Base-by-base conservation (phyloP, 1,284 basidiomycete species). In the Neotropicomus parvogracilis region DNA sequence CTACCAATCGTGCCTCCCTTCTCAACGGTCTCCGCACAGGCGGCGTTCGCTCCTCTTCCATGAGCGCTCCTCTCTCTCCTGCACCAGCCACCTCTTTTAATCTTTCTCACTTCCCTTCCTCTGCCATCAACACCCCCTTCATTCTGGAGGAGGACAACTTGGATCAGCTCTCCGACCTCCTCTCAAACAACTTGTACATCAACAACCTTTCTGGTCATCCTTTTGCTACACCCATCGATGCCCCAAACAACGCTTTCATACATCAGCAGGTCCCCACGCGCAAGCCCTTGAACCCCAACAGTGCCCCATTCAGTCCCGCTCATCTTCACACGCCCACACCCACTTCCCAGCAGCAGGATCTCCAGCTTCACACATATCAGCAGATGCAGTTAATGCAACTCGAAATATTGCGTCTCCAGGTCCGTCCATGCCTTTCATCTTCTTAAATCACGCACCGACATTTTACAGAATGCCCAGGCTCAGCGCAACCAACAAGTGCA, bases 1-100 rank as follows among this genome's bases (percentile, higher is more conserved):
- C 56, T 66, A 75, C 78, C 70, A 72, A 76, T 57, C 85, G 88
- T 61, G 88, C 88, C 48, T 87, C 86, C 54, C 84, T 91, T 60
- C 85, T 91, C 68, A 77, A 85, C 54, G 86, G 85, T 59, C 86
- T 91, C 62, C 85, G 88, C 66, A 91, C 88, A 48, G 88, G 88
- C 66, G 88, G 88, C 46, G 88, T 90, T 52, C 85, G 88, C 59
- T 81, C 87, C 14, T 64, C 75, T 37, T 83, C 85, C 53, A 70
- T 73, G 58, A 70, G 70, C 56, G 67, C 79, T 21, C 85, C 87
- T 38, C 82, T 85, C 66, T 83, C 85, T 39, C 83, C 85, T 48
- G 80, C 81, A 26, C 80, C 81, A 24, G 70, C 73, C 43, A 74
- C 72, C 54, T 70, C 81, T 26, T 87, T 87, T 74, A 71, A 71